Conservation (phyloP, 2,329 filamentous ascomycete species). For the Aureobasidium pullulans region DNA sequence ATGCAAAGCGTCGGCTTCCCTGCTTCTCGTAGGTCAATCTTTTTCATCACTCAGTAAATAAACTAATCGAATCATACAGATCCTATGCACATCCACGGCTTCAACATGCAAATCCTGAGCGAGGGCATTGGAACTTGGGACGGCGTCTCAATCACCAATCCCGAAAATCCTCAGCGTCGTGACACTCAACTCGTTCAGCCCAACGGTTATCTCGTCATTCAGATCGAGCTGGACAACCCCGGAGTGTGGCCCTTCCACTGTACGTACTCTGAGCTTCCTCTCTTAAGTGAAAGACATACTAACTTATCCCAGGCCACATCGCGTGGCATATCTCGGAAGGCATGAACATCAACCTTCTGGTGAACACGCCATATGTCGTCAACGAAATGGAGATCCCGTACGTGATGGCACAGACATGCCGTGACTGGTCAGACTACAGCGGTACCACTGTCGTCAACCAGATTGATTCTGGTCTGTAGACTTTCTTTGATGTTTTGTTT, state of each 20-base stretch:
- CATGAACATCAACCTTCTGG: constrained; percentile 27
- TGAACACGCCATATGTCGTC: constrained; percentile 22
- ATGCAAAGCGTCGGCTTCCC: constrained; percentile 34
- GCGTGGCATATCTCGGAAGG: constrained; percentile 26
- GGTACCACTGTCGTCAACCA: constrained; percentile 19
- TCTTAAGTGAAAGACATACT: too few relatives aligned
- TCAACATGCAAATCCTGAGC: constrained; percentile 24
- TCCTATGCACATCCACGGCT: constrained; percentile 29
- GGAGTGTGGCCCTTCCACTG: constrained; percentile 42
- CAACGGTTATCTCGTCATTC: constrained; percentile 31
- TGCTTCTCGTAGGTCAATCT: background rate
- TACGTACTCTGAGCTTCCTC: background rate
- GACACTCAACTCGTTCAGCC: constrained; percentile 22
- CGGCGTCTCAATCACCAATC: constrained; percentile 22
- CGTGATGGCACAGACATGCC: constrained; percentile 27
- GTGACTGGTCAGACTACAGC: constrained; percentile 21
- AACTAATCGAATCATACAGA: constrained; percentile 15
- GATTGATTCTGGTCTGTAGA: constrained; percentile 22
- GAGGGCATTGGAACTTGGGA: constrained; percentile 21
- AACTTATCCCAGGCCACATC: constrained; percentile 20
- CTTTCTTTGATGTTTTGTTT: background rate
- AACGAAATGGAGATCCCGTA: constrained; percentile 23
- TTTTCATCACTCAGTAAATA: background rate
- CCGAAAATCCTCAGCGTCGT: constrained; percentile 23
- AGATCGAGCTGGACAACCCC: constrained; percentile 44